A percentile compares a stretch with the other conserved stretches of the same genome.
phyloP scores from a whole-genome alignment of 305 asterid genomes.

The Lippia alba region DNA sequence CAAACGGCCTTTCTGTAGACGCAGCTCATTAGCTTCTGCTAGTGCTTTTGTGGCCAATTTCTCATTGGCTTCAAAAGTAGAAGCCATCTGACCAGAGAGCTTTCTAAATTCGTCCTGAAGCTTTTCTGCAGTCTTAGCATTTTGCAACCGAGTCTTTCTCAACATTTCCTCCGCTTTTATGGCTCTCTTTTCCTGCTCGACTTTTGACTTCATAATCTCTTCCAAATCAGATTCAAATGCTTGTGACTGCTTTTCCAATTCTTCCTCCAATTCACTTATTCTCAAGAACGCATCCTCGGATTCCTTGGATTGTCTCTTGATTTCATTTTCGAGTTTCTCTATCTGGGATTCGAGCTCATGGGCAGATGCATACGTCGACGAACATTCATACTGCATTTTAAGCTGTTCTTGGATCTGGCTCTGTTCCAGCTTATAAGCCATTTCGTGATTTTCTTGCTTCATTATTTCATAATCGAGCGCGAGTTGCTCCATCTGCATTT shows the following conservation, averaged over 20 bases:
- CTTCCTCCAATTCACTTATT: conserved; percentile 77
- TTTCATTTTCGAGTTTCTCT: conserved; percentile 62
- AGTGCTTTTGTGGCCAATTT: conserved; percentile 77
- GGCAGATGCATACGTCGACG: conserved; percentile 57
- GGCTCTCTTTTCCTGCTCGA: conserved; percentile 95
- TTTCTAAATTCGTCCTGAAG: conserved; percentile 86
- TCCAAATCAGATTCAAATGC: conserved; percentile 80
- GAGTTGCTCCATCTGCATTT: conserved; percentile 97
- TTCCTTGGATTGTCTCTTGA: conserved; percentile 51
- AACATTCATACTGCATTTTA: conserved; percentile 90
- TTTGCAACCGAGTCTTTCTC: conserved; percentile 76
- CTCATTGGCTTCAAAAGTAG: conserved; percentile 89
- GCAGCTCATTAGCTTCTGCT: conserved; percentile 80
- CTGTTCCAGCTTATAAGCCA: conserved; percentile 81
- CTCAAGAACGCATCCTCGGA: conserved; percentile 40
- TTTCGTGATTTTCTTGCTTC: conserved; percentile 93
- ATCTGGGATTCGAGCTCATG: conserved; percentile 77
- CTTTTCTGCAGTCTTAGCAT: conserved; percentile 79
- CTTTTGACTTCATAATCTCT: conserved; percentile 59
- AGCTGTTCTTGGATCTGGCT: conserved; percentile 87
- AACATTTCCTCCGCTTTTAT: conserved; percentile 85
- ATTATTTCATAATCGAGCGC: conserved; percentile 94
- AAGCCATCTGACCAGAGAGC: conserved; percentile 81
- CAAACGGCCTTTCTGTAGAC: conserved; percentile 56
- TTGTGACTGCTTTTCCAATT: conserved; percentile 73